These are phyloP conservation scores for Amborella trichopoda DNA, from an alignment of 164 flowering plant genomes.

Conservation along the genomic window DNA sequence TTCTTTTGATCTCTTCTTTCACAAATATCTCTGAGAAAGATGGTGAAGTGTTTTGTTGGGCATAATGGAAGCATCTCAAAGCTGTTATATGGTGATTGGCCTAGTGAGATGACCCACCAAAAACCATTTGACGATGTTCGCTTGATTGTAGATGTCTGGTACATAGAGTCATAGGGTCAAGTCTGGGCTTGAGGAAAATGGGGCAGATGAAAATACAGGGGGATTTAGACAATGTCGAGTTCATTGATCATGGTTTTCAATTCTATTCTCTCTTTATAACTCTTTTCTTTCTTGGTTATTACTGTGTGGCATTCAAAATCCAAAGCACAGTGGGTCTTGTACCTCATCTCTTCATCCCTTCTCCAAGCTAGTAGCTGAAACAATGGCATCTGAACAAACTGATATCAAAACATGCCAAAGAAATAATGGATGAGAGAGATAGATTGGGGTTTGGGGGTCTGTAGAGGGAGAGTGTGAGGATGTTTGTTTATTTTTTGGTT, in stretches of 20 bases:
- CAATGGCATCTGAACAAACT: slow-evolving; percentile 29
- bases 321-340: too few species aligned
- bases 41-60: slow-evolving; percentile 51
- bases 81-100: slow-evolving; percentile 64
- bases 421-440: too few species aligned
- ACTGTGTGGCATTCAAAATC: slow-evolving; percentile 27
- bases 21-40: slow-evolving; percentile 52
- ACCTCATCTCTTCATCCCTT: slow-evolving; percentile 19
- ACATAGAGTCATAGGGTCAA: slow-evolving; percentile 63
- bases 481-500: too few species aligned
- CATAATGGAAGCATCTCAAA: slow-evolving; percentile 43
- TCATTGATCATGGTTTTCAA: slow-evolving; percentile 43
- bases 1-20: slow-evolving; percentile 63
- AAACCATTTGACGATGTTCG: slow-evolving; percentile 67
- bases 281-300: not conserved
- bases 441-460: too few species aligned
- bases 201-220: slow-evolving; percentile 70
- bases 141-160: slow-evolving; percentile 70
- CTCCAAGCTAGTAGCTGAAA: slow-evolving; percentile 18
- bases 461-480: too few species aligned
- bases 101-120: slow-evolving; percentile 51
- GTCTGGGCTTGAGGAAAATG: slow-evolving; percentile 71
- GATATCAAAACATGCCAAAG: too few species aligned
- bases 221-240: slow-evolving; percentile 38
- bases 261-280: slow-evolving; percentile 22